These are phyloP conservation scores for Arctium minus DNA, from an alignment of 129 eudicot genomes.

Conservation along the genomic window DNA sequence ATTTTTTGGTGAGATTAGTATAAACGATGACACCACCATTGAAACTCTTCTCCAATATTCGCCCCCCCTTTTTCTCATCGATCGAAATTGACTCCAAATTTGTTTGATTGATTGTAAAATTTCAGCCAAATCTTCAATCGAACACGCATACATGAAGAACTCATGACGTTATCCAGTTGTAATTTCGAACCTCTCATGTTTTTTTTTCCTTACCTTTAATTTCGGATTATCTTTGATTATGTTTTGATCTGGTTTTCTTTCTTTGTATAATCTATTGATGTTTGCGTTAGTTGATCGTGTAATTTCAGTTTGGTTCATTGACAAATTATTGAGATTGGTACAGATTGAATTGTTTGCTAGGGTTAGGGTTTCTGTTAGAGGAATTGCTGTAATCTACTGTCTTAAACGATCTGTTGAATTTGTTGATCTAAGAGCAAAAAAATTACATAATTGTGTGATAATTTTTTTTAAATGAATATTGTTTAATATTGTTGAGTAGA, in stretches of 20 bases:
- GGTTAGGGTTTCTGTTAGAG: slow-evolving; percentile 38
- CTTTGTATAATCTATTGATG: slow-evolving; percentile 3
- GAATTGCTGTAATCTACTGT: not conserved
- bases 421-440: not conserved
- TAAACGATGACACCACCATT: slow-evolving; percentile 26
- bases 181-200: slow-evolving; percentile 39
- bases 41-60: slow-evolving; percentile 18
- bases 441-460: not conserved
- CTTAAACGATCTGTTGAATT: slow-evolving; percentile 11
- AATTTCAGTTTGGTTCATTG: not conserved
- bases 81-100: slow-evolving; percentile 19
- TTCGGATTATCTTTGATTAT: slow-evolving; percentile 6
- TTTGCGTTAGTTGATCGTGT: not conserved
- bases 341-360: slow-evolving; percentile 10
- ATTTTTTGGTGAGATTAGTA: not conserved
- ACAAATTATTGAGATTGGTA: slow-evolving; percentile 6
- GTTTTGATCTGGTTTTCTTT: slow-evolving; percentile 9
- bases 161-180: slow-evolving; percentile 31
- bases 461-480: not conserved
- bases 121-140: slow-evolving; percentile 28
- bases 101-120: not conserved
- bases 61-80: slow-evolving; percentile 16
- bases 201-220: slow-evolving; percentile 5
- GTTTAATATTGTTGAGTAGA: not conserved
- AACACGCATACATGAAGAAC: slow-evolving; percentile 31